A percentile compares a stretch with the other conserved stretches of the same genome.
phyloP scores from a whole-genome alignment of 306 rosid species.

The Vigna nakashimae region DNA sequence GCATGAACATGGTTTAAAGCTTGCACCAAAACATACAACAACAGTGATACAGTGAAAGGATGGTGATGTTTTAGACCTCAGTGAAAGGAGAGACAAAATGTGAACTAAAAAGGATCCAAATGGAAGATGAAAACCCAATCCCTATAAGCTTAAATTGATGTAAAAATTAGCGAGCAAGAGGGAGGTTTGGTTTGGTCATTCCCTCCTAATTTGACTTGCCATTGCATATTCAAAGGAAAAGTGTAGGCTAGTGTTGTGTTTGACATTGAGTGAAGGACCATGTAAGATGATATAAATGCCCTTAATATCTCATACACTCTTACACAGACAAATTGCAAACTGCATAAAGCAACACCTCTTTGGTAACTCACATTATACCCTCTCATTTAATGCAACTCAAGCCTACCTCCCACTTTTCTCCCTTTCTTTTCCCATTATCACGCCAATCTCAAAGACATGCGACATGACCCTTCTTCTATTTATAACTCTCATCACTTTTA shows the following conservation, averaged over 20 bases:
- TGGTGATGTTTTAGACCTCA: conserved; percentile 42
- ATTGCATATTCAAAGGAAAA: conserved; percentile 43
- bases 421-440: conserved; percentile 18
- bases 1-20: conserved; percentile 50
- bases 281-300: conserved; percentile 48
- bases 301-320: conserved; percentile 25
- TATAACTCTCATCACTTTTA: too few relatives aligned
- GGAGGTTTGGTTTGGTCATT: conserved; percentile 38
- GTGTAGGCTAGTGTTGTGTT: conserved; percentile 36
- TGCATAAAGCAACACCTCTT: conserved; percentile 51
- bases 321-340: conserved; percentile 49
- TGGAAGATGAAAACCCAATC: conserved; percentile 45
- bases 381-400: conserved; percentile 52
- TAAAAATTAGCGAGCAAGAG: not conserved
- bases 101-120: conserved; percentile 43
- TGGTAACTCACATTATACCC: conserved; percentile 36
- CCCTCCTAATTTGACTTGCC: conserved; percentile 55
- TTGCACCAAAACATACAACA: conserved; percentile 49
- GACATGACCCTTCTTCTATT: too few relatives aligned
- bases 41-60: conserved; percentile 46
- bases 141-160: conserved; percentile 27
- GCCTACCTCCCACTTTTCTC: not conserved
- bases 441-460: conserved; percentile 36
- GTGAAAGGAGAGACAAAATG: conserved; percentile 52
- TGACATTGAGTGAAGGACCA: conserved; percentile 49